phyloP scores from a whole-genome alignment of 257 asterid species.

The Solanum ahanhuiri region DNA sequence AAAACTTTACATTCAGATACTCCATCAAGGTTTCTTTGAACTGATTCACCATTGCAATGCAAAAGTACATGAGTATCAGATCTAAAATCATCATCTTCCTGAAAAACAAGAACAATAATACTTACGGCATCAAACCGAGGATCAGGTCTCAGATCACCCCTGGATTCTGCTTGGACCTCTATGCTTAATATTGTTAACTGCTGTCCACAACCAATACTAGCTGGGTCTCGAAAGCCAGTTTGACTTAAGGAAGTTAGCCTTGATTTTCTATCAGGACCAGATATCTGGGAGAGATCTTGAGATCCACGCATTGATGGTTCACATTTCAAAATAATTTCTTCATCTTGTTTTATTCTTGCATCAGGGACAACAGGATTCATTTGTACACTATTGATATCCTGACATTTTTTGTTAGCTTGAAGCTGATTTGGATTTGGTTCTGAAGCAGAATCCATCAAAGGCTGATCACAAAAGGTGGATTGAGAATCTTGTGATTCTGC shows the following conservation, averaged over 20 bases:
- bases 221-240: slow-evolving; percentile 83
- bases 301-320: slow-evolving; percentile 29
- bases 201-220: slow-evolving; percentile 82
- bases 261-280: slow-evolving; percentile 66
- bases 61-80: slow-evolving; percentile 50
- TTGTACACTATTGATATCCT: slow-evolving; percentile 15
- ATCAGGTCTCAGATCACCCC: slow-evolving; percentile 89
- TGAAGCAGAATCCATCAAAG: slow-evolving; percentile 24
- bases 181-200: slow-evolving; percentile 77
- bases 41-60: slow-evolving; percentile 28
- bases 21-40: slow-evolving; percentile 49
- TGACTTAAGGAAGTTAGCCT: slow-evolving; percentile 85
- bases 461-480: slow-evolving; percentile 19
- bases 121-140: slow-evolving; percentile 89
- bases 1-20: slow-evolving; percentile 40
- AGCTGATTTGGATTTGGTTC: slow-evolving; percentile 10
- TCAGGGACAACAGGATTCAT: slow-evolving; percentile 19
- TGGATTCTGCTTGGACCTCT: slow-evolving; percentile 81
- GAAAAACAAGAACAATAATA: slow-evolving; percentile 58
- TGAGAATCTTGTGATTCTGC: slow-evolving; percentile 43
- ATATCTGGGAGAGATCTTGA: slow-evolving; percentile 67
- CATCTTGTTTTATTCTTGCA: slow-evolving; percentile 2
- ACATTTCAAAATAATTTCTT: slow-evolving; percentile 9
- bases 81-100: slow-evolving; percentile 53
- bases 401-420: slow-evolving; percentile 14